A percentile compares a stretch with the other conserved stretches of the same genome.
Evolutionary conservation across 2,329 filamentous ascomycete genomes (phyloP).

Genomic region (Allantophomopsis cytisporea): DNA sequence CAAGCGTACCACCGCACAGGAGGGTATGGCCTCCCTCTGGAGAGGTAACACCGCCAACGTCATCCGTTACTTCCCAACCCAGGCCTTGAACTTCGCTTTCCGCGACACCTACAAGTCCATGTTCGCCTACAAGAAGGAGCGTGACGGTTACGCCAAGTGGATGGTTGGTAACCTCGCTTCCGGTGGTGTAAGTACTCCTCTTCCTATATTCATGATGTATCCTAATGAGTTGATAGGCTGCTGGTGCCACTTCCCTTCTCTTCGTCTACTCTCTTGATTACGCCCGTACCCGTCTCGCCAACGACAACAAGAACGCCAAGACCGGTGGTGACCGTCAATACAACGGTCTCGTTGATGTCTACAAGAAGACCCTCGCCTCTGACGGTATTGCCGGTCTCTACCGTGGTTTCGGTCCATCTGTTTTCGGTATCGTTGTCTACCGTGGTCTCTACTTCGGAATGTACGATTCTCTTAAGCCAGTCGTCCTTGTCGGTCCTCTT

Average conservation of each 20-base stretch:
- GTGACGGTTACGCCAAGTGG: constrained; percentile 97
- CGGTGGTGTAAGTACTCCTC: constrained; percentile 73
- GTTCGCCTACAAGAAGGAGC: constrained; percentile 99
- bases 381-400: constrained; percentile 99
- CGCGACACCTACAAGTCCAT: constrained; percentile 99
- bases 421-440: constrained; percentile 99
- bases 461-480: constrained; percentile 99
- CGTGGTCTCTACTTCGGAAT: constrained; percentile 99
- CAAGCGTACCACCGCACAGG: constrained; percentile 73
- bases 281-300: constrained; percentile 99
- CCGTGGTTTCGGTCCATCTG: constrained; percentile 99
- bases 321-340: constrained; percentile 96
- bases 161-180: constrained; percentile 99
- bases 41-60: constrained; percentile 99
- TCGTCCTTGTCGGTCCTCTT: constrained; percentile 80
- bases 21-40: constrained; percentile 95
- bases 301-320: constrained; percentile 99
- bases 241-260: constrained; percentile 98
- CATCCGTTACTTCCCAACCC: constrained; percentile 99
- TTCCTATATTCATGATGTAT: background rate
- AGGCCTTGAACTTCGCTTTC: constrained; percentile 99
- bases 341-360: constrained; percentile 99
- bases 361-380: constrained; percentile 98
- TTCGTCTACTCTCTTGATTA: constrained; percentile 99
- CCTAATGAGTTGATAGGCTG: constrained; percentile 42